Evolutionary conservation across 345 rosid genomes (phyloP).

Genomic region (Gossypium bickii): DNA sequence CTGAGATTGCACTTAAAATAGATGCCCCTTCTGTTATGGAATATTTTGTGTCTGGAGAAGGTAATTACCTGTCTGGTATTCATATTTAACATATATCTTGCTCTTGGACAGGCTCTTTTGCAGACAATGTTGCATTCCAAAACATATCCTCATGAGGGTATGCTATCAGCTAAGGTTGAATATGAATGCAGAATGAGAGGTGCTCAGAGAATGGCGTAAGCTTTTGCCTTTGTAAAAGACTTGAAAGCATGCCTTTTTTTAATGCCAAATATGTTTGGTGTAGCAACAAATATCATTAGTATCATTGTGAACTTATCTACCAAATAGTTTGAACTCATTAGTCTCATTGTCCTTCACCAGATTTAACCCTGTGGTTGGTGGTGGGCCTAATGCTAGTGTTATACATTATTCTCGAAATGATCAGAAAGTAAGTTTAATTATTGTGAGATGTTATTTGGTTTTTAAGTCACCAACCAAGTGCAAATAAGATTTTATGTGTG

Average conservation of each 20-base stretch:
- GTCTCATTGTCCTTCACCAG: conserved; percentile 31
- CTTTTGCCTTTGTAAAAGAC: conserved; percentile 24
- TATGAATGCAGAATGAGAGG: conserved; percentile 91
- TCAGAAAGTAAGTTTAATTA: conserved; percentile 54
- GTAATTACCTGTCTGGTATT: background rate
- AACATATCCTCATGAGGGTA: conserved; percentile 62
- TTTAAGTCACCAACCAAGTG: background rate
- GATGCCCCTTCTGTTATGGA: background rate
- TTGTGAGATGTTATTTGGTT: conserved; percentile 6
- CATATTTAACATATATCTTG: conserved; percentile 4
- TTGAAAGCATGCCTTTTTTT: background rate
- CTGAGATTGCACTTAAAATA: background rate
- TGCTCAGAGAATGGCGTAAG: conserved; percentile 98
- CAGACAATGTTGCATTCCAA: conserved; percentile 89
- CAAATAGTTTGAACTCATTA: background rate
- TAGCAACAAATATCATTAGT: background rate
- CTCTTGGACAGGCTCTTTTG: conserved; percentile 63
- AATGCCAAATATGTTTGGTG: background rate
- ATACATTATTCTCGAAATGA: conserved; percentile 96
- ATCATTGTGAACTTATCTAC: background rate
- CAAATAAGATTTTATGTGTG: background rate
- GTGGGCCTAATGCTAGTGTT: conserved; percentile 85
- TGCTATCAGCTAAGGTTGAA: conserved; percentile 79
- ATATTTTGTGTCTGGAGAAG: conserved; percentile 1
- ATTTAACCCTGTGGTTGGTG: conserved; percentile 94